phyloP scores from a whole-genome alignment of 768 basidiomycete species.

The Phylloporus scabripes region DNA sequence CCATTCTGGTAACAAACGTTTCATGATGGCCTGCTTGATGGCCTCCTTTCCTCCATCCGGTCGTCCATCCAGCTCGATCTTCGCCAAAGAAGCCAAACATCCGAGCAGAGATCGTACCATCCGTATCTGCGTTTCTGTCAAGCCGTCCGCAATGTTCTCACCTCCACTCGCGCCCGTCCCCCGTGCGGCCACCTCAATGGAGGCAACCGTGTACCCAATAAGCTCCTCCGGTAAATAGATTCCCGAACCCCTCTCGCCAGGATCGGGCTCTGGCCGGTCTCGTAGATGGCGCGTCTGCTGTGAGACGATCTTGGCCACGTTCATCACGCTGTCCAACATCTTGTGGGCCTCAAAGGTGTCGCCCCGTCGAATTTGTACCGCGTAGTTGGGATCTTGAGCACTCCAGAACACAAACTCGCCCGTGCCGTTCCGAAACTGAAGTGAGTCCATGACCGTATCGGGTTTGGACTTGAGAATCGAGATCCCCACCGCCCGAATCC shows the following conservation, averaged over 20 bases:
- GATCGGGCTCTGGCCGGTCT: constrained; percentile 67
- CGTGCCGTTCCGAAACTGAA: constrained; percentile 75
- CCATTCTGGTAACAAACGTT: constrained; percentile 88
- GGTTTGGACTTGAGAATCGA: constrained; percentile 82
- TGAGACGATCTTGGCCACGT: constrained; percentile 70
- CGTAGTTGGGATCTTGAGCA: constrained; percentile 72
- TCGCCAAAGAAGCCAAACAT: constrained; percentile 61
- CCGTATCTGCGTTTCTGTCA: constrained; percentile 66
- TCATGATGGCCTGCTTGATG: constrained; percentile 81
- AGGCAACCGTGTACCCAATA: constrained; percentile 79
- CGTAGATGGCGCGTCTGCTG: constrained; percentile 81
- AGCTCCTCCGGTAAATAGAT: constrained; percentile 92
- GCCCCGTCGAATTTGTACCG: constrained; percentile 45
- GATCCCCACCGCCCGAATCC: constrained; percentile 86
- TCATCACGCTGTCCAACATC: constrained; percentile 86
- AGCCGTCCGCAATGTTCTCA: constrained; percentile 54
- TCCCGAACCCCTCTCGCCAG: constrained; percentile 71
- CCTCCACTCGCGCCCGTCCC: constrained; percentile 45
- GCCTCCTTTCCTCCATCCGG: constrained; percentile 73
- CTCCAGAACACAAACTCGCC: constrained; percentile 90
- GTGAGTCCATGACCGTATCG: constrained; percentile 61
- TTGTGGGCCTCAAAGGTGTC: constrained; percentile 59
- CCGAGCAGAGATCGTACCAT: constrained; percentile 75
- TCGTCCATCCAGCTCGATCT: constrained; percentile 62
- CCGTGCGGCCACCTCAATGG: constrained; percentile 76